A percentile compares a stretch with the other conserved stretches of the same genome.
Conservation (phyloP, 257 asterid genomes). For the Orobanche coerulescens region DNA sequence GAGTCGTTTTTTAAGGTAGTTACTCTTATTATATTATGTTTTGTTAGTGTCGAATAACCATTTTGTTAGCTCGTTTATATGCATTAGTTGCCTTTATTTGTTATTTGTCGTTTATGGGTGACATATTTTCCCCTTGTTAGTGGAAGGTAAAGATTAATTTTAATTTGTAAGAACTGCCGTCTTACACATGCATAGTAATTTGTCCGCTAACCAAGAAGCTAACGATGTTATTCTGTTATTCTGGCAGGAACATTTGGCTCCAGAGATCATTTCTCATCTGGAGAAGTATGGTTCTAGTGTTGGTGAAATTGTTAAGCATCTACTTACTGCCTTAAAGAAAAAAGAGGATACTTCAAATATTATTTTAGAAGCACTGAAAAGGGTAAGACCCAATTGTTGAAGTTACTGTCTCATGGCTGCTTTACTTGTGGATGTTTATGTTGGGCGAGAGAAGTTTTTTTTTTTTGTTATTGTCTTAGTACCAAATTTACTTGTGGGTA, state of each 20-base stretch:
- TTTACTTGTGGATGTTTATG: conserved; percentile 5
- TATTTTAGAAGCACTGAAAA: conserved; percentile 67
- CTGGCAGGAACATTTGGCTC: conserved; percentile 70
- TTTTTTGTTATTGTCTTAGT: too few species aligned
- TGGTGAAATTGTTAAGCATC: conserved; percentile 76
- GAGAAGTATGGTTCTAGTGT: conserved; percentile 58
- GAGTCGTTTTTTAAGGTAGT: conserved; percentile 76
- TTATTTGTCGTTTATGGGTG: not conserved
- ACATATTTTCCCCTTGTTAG: conserved; percentile 10
- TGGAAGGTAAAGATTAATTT: conserved; percentile 2
- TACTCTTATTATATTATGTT: not conserved
- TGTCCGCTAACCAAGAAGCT: conserved; percentile 15
- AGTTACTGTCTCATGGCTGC: not conserved
- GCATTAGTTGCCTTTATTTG: conserved; percentile 3
- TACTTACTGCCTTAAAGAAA: conserved; percentile 64
- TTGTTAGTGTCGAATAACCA: not conserved
- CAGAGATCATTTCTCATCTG: conserved; percentile 74
- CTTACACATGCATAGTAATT: not conserved
- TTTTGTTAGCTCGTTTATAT: not conserved
- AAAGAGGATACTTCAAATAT: conserved; percentile 52
- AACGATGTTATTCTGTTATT: conserved; percentile 21
- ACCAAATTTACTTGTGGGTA: too few species aligned
- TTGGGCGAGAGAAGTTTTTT: not conserved
- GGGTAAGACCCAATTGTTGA: conserved; percentile 33
- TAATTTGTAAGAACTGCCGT: not conserved